These are phyloP conservation scores for Arabidopsis hybrid DNA, from an alignment of 441 rosid genomes.

Conservation along the genomic window DNA sequence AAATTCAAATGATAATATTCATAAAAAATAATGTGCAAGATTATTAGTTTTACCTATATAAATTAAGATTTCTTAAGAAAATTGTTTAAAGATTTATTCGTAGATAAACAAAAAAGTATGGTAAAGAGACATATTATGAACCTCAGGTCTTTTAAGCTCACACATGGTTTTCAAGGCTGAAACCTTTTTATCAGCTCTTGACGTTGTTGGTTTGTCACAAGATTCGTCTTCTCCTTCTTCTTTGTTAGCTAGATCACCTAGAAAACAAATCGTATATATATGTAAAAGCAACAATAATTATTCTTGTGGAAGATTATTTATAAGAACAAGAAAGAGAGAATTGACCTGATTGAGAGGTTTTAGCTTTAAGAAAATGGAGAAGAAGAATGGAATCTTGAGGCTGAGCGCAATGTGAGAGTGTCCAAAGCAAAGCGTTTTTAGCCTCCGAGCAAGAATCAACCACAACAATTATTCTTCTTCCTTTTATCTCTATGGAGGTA, in stretches of 20 bases:
- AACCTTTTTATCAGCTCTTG: slow-evolving; percentile 58
- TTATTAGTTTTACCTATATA: no score
- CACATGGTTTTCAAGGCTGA: slow-evolving; percentile 65
- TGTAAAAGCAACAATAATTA: slow-evolving; percentile 13
- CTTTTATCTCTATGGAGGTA: slow-evolving; percentile 48
- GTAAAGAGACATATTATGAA: slow-evolving; percentile 30
- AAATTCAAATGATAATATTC: no score
- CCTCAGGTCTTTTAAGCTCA: slow-evolving; percentile 83
- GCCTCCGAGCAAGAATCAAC: slow-evolving; percentile 81
- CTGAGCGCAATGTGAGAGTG: slow-evolving; percentile 85
- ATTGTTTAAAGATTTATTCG: background rate
- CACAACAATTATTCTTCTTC: slow-evolving; percentile 81
- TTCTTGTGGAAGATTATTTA: background rate
- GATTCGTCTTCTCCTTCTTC: slow-evolving; percentile 39
- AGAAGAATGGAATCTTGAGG: slow-evolving; percentile 72
- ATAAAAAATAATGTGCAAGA: background rate
- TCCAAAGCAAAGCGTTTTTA: slow-evolving; percentile 88
- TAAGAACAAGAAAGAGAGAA: background rate
- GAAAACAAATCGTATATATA: slow-evolving; percentile 6
- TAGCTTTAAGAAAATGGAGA: slow-evolving; percentile 55
- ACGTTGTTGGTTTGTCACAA: slow-evolving; percentile 50
- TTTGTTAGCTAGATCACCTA: slow-evolving; percentile 16
- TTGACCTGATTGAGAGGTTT: slow-evolving; percentile 58
- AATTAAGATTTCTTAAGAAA: no score
- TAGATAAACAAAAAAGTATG: background rate